Evolutionary conservation across 148 eudicot genomes (phyloP), one percentile per base, ranked within the genome.

Genomic region (Fallopia convolvulus): DNA sequence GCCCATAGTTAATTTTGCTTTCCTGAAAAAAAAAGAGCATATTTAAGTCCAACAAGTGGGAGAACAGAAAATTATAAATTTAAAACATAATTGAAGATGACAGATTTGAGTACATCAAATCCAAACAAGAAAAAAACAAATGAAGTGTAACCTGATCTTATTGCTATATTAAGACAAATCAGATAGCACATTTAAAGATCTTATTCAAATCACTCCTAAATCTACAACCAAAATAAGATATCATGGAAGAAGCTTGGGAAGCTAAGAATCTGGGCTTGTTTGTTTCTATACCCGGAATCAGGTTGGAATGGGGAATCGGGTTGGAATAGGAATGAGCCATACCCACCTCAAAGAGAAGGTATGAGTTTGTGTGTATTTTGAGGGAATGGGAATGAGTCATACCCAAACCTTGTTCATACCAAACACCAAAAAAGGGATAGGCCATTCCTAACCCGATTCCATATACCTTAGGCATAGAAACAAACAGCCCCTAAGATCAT

Each of bases 1-100:
- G 80, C 2, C 97, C 94, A 32, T 83, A 80, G 81, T 86, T 95
- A 77, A 91, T 88, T 77, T 92, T 92, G 88, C 94, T 88, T 80
- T 95, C 97, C 99, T 93, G 80, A 65, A 82, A 81, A 20, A 77
- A 36, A 2, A 23, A 18, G 7, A 44, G 11, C 10, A 9, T 0
- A 17, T 47, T 13, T 12, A 47, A 18, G 17, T 18, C 11, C 65
- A 44, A 23, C n/a, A 30, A 20, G 18, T 26, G 55, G 26, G 65
- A 49, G 15, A 50, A 23, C 21, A 65, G 1, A 14, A 41, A 76
- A 7, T 0, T 42, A 46, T 41, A 39, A 11, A 42, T 72, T 23
- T 5, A 17, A 17, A 50, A 17, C 9, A n/a, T 55, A 55, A n/a
- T 49, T 33, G 21, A 75, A 55, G 15, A 53, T n/a, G 2, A 18